Base-by-base conservation (phyloP, 2,329 filamentous ascomycete genomes). In the Colletotrichum scovillei region DNA sequence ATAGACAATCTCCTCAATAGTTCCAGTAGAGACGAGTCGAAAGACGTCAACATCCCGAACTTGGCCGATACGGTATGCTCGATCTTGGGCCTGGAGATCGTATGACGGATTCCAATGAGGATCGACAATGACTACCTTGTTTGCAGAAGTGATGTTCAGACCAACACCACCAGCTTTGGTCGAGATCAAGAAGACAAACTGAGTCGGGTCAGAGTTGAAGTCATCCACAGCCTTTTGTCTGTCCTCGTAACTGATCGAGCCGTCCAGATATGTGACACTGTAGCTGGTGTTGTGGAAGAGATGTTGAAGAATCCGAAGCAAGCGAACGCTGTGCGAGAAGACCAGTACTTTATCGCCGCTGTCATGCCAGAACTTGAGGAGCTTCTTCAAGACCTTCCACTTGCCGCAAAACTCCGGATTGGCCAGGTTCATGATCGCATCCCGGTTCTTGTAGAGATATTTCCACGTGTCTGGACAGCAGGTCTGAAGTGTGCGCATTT, bases 81-180 rank as follows among this genome's bases (percentile, higher is more conserved):
- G 91, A 80, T 99, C 97, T 82, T 99, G 97, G 0, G 97, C 97
- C 82, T 99, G 97, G 0, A 98, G 88, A 78, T 99, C 97, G 77
- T 97, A 96, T 2, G 94, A 91, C 0, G 97, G 97, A 76, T 99
- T 99, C 97, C 97, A 99, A 78, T 98, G 97, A 0, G 97, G 97
- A 80, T 98, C 97, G 60, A 98, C 92, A 46, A 99, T 94, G 53
- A 99, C 96, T 0, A 99, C 97, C 83, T 98, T 98, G 84, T 99
- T 99, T 1, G 97, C 97, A 2, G 95, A 97, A 0, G 96, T 98
- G 79, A 99, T 98, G 80, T 99, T 99, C 32, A 99, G 87, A 0
- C 97, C 97, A 0, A 98, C 93, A 5, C 97, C 97, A 28, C 97
- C 97, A 3, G 97, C 95, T 79, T 93, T 94, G 7, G 97, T 98